phyloP scores from a whole-genome alignment of 140 eudicot species.

The Ambrosia hybrid region DNA sequence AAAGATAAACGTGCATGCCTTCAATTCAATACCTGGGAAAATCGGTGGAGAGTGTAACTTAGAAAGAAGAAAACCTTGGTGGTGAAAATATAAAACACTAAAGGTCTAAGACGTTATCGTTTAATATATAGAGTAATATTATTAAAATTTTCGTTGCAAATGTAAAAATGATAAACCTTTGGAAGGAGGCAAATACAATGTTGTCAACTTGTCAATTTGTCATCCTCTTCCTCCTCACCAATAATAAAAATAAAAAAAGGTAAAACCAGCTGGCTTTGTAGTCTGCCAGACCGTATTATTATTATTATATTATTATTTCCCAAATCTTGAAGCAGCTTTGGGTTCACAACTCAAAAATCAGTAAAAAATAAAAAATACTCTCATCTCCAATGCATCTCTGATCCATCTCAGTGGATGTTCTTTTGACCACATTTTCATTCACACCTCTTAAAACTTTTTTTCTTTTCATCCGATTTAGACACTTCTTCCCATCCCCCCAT shows the following conservation, averaged over 20 bases:
- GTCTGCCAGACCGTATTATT: conserved; percentile 16
- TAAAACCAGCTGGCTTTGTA: conserved; percentile 33
- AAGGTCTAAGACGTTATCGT: too few species aligned
- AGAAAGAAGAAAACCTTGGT: too few species aligned
- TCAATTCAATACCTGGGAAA: too few species aligned
- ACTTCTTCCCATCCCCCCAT: conserved; percentile 1
- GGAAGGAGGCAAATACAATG: conserved; percentile 20
- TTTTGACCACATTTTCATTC: conserved; percentile 25
- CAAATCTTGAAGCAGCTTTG: conserved; percentile 22
- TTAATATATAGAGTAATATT: too few species aligned
- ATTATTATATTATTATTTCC: too few species aligned
- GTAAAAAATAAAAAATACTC: not conserved
- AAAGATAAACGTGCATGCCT: too few species aligned
- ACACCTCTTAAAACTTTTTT: too few species aligned
- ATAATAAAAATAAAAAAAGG: not conserved
- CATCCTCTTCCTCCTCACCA: not conserved
- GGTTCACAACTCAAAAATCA: conserved; percentile 21
- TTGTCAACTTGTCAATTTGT: not conserved
- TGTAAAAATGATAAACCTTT: too few species aligned
- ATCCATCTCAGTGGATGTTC: conserved; percentile 32
- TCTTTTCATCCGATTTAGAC: too few species aligned
- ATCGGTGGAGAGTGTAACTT: too few species aligned
- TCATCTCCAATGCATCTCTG: conserved; percentile 10
- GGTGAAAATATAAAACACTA: too few species aligned
- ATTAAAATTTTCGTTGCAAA: too few species aligned